A percentile compares a stretch with the other conserved stretches of the same genome.
phyloP scores from a whole-genome alignment of 2,329 filamentous ascomycete genomes.

The Alternaria longipes region DNA sequence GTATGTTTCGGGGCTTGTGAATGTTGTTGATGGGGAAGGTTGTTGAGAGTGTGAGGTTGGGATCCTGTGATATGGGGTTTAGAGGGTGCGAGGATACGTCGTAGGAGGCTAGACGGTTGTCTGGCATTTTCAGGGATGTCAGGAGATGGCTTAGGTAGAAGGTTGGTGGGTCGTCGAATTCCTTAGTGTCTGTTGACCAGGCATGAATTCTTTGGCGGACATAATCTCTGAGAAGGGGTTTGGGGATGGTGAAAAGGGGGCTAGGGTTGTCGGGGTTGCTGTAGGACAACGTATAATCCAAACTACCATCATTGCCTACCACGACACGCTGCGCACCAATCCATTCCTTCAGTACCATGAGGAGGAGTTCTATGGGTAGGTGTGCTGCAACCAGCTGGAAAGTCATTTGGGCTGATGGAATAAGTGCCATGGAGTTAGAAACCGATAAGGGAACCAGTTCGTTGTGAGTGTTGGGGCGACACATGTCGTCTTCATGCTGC shows the following conservation, averaged over 20 bases:
- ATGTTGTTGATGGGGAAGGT: background rate
- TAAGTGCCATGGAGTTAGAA: background rate
- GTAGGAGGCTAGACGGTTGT: background rate
- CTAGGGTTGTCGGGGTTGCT: background rate
- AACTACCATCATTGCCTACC: background rate
- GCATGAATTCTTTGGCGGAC: background rate
- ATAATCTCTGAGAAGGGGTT: background rate
- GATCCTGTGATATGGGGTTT: background rate
- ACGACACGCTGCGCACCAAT: background rate
- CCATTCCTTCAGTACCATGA: background rate
- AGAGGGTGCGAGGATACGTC: background rate
- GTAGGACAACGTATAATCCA: background rate
- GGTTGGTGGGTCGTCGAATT: slow-evolving; percentile 10
- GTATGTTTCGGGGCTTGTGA: background rate
- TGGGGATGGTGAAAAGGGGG: background rate
- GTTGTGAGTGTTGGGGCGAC: background rate
- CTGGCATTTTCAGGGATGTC: background rate
- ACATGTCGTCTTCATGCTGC: background rate
- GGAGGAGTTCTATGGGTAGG: background rate
- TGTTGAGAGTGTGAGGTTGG: background rate
- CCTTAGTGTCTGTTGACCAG: slow-evolving; percentile 17
- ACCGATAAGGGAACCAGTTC: background rate
- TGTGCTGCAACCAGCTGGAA: background rate
- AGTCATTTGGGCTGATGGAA: background rate
- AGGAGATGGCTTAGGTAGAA: slow-evolving; percentile 17